phyloP scores from a whole-genome alignment of 2,329 filamentous ascomycete species.

The Phoma sp. region DNA sequence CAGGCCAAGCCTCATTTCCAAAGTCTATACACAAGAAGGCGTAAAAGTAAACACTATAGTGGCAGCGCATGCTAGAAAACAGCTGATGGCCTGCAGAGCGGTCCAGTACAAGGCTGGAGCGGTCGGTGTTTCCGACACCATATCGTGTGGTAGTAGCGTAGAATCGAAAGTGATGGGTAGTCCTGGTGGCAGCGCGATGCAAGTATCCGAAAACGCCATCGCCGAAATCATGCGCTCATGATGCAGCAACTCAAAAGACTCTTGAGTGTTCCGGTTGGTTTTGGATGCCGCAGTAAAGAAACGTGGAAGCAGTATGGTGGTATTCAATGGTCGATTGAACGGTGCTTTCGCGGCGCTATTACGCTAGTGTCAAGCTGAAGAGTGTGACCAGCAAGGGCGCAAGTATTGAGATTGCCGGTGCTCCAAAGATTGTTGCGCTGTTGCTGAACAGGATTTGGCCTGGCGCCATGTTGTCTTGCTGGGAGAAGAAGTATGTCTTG shows the following conservation, averaged over 20 bases:
- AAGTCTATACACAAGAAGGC: slow-evolving; percentile 13
- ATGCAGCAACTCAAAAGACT: slow-evolving; percentile 6
- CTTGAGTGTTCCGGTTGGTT: slow-evolving; percentile 5
- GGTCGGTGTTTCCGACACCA: slow-evolving; percentile 3
- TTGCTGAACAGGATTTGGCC: slow-evolving; percentile 37
- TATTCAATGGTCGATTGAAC: slow-evolving; percentile 15
- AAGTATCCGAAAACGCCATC: slow-evolving; percentile 20
- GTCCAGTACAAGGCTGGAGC: slow-evolving; percentile 3
- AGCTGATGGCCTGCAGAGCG: background rate
- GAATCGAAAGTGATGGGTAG: slow-evolving; percentile 8
- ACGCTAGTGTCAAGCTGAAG: slow-evolving; percentile 34
- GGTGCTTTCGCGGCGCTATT: slow-evolving; percentile 20
- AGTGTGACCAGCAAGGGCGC: slow-evolving; percentile 34
- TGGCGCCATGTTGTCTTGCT: slow-evolving; percentile 30
- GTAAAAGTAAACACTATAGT: slow-evolving; percentile 1
- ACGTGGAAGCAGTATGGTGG: slow-evolving; percentile 7
- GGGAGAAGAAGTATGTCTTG: slow-evolving; percentile 47
- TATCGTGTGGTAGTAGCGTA: background rate
- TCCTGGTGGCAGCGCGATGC: slow-evolving; percentile 10
- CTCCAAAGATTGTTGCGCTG: slow-evolving; percentile 26
- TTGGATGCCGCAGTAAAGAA: slow-evolving; percentile 17
- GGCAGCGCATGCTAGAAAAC: slow-evolving; percentile 1
- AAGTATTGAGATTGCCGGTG: slow-evolving; percentile 26
- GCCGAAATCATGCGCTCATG: slow-evolving; percentile 24
- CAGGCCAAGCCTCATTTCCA: slow-evolving; percentile 6